Percentiles rank a stretch among this genome's conserved stretches.
These are phyloP conservation scores for Dictyostelium intermedium DNA, from an alignment of 78 protist species.

Conservation along the genomic window DNA sequence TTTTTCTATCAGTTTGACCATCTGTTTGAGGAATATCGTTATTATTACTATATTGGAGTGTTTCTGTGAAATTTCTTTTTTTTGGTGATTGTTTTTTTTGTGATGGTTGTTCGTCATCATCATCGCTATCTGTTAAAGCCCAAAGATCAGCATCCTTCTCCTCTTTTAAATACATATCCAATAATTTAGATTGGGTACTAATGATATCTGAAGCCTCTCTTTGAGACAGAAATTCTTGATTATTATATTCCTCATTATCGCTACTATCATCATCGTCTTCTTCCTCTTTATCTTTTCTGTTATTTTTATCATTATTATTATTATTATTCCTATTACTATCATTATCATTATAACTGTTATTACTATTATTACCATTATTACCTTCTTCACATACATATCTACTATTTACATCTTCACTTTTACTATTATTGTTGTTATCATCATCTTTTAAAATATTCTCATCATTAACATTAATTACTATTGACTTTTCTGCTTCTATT, in stretches of 20 bases:
- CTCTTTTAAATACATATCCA: not conserved
- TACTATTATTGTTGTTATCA: not conserved
- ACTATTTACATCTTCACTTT: not conserved
- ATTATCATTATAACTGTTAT: not conserved
- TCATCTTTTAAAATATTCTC: not conserved
- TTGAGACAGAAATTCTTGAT: constrained; percentile 41
- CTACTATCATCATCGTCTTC: constrained; percentile 1
- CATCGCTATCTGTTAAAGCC: not conserved
- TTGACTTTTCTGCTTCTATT: not conserved
- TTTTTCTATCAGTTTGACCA: constrained; percentile 27
- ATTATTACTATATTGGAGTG: too few species aligned
- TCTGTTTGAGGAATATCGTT: constrained; percentile 41
- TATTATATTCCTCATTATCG: not conserved
- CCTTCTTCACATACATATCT: not conserved
- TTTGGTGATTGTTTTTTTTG: not conserved
- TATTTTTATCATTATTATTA: not conserved
- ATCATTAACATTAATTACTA: not conserved
- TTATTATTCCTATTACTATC: not conserved
- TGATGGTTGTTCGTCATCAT: not conserved
- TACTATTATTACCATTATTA: not conserved
- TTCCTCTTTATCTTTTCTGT: not conserved
- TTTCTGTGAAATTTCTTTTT: not conserved
- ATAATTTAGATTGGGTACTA: constrained; percentile 11
- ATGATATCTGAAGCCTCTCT: constrained; percentile 62
- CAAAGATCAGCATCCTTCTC: not conserved